A percentile compares a stretch with the other conserved stretches of the same genome.
Conservation (phyloP, 805 yeast genomes). For the Suhomyces sp. region DNA sequence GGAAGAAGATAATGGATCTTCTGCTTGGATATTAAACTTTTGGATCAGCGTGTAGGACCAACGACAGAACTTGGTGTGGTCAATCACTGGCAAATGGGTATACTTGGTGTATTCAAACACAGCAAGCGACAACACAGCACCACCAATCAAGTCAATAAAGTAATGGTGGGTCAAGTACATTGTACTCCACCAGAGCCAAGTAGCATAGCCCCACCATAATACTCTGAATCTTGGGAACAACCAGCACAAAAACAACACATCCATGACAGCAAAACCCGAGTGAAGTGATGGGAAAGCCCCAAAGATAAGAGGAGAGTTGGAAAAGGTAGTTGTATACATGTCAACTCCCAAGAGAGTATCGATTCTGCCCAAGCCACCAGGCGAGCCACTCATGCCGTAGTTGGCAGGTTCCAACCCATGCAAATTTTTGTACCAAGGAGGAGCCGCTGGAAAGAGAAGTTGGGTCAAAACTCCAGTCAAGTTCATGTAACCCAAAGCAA, state of each 20-base stretch:
- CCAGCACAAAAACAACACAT: slow-evolving; percentile 80
- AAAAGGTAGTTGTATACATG: slow-evolving; percentile 77
- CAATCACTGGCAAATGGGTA: slow-evolving; percentile 61
- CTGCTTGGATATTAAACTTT: slow-evolving; percentile 21
- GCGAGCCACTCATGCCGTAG: slow-evolving; percentile 87
- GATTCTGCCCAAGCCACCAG: slow-evolving; percentile 91
- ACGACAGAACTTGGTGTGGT: slow-evolving; percentile 55
- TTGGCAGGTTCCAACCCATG: slow-evolving; percentile 89
- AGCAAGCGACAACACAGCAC: slow-evolving; percentile 74
- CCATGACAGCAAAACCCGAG: slow-evolving; percentile 93
- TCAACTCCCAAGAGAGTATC: slow-evolving; percentile 76
- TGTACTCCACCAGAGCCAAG: slow-evolving; percentile 97
- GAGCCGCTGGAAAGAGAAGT: slow-evolving; percentile 86
- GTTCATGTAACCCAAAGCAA: slow-evolving; percentile 95
- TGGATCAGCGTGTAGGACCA: slow-evolving; percentile 55
- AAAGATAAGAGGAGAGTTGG: slow-evolving; percentile 86
- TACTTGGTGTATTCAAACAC: slow-evolving; percentile 70
- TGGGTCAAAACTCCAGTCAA: slow-evolving; percentile 80
- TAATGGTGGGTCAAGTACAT: slow-evolving; percentile 98
- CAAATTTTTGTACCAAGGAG: slow-evolving; percentile 91
- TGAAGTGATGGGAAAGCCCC: slow-evolving; percentile 89
- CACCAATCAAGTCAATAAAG: slow-evolving; percentile 90
- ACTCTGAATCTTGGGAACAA: slow-evolving; percentile 71
- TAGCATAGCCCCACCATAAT: slow-evolving; percentile 71
- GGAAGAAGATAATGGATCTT: slow-evolving; percentile 29